Base-by-base conservation (phyloP, 148 eudicot genomes). In the Chenopodium berlandieri region DNA sequence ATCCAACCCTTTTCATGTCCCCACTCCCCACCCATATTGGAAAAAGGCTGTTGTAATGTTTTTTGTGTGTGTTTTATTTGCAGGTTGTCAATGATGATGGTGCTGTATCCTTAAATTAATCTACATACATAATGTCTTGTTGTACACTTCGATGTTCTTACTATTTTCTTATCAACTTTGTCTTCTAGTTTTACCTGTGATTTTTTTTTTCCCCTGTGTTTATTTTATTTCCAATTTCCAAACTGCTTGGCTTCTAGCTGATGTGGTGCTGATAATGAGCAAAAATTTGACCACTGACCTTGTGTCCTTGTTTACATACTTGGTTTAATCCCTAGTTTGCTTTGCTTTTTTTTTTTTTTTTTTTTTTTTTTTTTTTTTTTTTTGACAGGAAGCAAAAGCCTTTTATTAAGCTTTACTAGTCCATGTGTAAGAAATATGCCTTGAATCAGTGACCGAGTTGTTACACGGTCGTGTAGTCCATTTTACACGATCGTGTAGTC, bases 11-110 rank as follows among this genome's bases (percentile, higher is more conserved):
- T 50, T 13, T 50, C 54, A 2, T 2, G 11, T 50, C 63, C 63
- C 63, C 63, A 58, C 2, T 50, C 27, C 32, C 31, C 11, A 0
- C 1, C 70, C 70, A 11, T 50, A 4, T 56, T 56, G 62, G n/a
- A 56, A 79, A 67, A 73, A 64, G 8, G 50, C 37, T 80, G 13
- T 71, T 66, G 32, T 73, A 54, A 74, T 40, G 30, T 77, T 77
- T 4, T 32, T 56, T 50, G 50, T 73, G 46, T 13, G 16, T 73
- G 75, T 81, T 31, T 31, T 74, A 64, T 73, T 83, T 91, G 89
- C 97, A 95, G 99, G 99, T 96, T 86, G 91, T 96, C 84, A 84
- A 92, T 88, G 99, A 96, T 85, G 99, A 96, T 88, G 99, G 99
- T 62, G 92, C 99, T 82, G 99, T 96, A 96, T 96, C 99, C 98